Evolutionary conservation across 2,329 filamentous ascomycete genomes (phyloP).

Genomic region (Diplocarpon rosae): DNA sequence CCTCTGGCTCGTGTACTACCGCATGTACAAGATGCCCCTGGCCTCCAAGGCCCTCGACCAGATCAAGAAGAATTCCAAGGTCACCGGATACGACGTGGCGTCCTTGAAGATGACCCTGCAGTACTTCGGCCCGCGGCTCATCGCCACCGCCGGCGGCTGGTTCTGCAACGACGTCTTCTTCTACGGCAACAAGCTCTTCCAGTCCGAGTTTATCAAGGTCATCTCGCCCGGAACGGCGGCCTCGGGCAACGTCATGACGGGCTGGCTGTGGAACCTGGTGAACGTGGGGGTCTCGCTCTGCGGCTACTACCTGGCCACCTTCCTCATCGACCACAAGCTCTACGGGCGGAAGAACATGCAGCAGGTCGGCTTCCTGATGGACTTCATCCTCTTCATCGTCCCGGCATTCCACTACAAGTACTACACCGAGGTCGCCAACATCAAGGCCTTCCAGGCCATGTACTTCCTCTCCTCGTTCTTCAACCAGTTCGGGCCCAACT

Average conservation of each 20-base stretch:
- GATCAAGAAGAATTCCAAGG: constrained; percentile 75
- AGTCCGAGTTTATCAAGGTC: constrained; percentile 77
- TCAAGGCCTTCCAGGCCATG: constrained; percentile 93
- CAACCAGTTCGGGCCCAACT: constrained; percentile 96
- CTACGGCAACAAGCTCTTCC: constrained; percentile 98
- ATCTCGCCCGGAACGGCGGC: constrained; percentile 52
- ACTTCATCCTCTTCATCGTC: constrained; percentile 87
- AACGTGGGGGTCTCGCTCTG: constrained; percentile 78
- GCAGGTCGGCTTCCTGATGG: constrained; percentile 84
- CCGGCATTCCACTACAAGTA: constrained; percentile 82
- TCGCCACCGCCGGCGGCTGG: constrained; percentile 83
- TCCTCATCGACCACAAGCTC: constrained; percentile 41
- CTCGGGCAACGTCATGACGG: constrained; percentile 59
- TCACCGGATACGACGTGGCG: constrained; percentile 86
- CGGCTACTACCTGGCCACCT: constrained; percentile 77
- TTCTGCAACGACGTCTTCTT: constrained; percentile 98
- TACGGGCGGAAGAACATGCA: constrained; percentile 97
- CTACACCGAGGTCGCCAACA: constrained; percentile 60
- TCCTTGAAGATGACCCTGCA: constrained; percentile 68
- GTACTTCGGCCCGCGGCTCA: constrained; percentile 75
- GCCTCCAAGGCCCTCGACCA: constrained; percentile 72
- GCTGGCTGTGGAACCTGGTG: constrained; percentile 86
- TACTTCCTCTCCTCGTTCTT: constrained; percentile 98
- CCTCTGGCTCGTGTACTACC: constrained; percentile 91
- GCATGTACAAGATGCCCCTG: constrained; percentile 86